These are phyloP conservation scores for Babesia bovis DNA, from an alignment of 169 alveolate species.

Conservation along the genomic window DNA sequence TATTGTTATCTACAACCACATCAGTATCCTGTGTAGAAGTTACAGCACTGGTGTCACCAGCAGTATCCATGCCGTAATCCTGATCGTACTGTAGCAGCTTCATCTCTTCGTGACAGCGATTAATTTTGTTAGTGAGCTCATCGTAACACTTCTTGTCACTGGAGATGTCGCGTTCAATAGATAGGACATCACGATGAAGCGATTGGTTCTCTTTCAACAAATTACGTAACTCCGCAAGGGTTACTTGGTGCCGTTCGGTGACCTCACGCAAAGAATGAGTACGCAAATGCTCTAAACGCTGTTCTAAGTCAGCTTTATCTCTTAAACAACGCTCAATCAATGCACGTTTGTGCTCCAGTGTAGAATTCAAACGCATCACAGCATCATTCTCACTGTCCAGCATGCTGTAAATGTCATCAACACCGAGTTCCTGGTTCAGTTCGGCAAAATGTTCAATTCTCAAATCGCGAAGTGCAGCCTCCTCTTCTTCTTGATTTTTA, in stretches of 20 bases:
- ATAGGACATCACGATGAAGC: slow-evolving; percentile 18
- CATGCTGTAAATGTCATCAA: slow-evolving; percentile 29
- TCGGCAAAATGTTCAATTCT: slow-evolving; percentile 23
- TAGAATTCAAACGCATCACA: neutral
- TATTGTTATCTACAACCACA: neutral
- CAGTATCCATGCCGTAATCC: slow-evolving; percentile 17
- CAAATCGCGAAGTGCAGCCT: neutral
- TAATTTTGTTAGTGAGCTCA: slow-evolving; percentile 2
- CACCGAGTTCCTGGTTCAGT: slow-evolving; percentile 45
- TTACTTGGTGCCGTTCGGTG: neutral
- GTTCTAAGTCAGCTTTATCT: slow-evolving; percentile 42
- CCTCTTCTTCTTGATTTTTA: slow-evolving; percentile 1
- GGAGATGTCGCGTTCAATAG: slow-evolving; percentile 21
- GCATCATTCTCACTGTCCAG: slow-evolving; percentile 3
- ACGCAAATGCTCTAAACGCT: slow-evolving; percentile 8
- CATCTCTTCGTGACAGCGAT: slow-evolving; percentile 38
- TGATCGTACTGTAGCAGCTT: slow-evolving; percentile 25
- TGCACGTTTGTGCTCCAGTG: slow-evolving; percentile 28
- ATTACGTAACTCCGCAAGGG: slow-evolving; percentile 12
- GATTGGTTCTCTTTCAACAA: slow-evolving; percentile 10
- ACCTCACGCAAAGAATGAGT: neutral
- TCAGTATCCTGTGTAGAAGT: neutral
- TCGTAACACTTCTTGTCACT: slow-evolving; percentile 12
- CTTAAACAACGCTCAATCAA: slow-evolving; percentile 18
- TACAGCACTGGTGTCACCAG: neutral